Evolutionary conservation across 2,329 filamentous ascomycete genomes (phyloP), one percentile per base, ranked within the genome.

Genomic region (Capronia epimyces): DNA sequence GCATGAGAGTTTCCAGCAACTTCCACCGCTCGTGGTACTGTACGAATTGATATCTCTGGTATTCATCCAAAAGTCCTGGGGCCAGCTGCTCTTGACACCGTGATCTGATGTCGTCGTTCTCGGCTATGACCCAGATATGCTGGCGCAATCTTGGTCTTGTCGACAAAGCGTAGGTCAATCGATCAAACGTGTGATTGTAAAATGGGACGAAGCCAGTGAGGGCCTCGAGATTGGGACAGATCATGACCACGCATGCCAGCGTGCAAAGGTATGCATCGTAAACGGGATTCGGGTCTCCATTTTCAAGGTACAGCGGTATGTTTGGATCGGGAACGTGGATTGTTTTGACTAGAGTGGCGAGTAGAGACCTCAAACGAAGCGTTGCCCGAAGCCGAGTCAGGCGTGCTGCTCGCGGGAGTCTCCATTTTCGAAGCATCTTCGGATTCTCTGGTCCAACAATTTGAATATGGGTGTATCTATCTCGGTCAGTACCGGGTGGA

Each of bases 231-330:
- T 77, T 78, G 6, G 79, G 77, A 58, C 78, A 82, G 2, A 74
- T 72, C 73, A 80, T 79, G 25, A 82, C 75, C 31, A 82, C 67
- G 1, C 78, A 79, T 4, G 77, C 75, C 15, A 81, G 64, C 15
- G 75, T 52, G 50, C 79, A 74, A 37, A 75, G 66, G 46, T 78
- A 75, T 43, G 75, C 73, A 59, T 76, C 69, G 60, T 69, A 70
- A 51, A 71, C 63, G 20, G 62, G 55, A 51, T 67, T 66, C 41
- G 70, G 66, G 50, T 70, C 67, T 39, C 65, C 70, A 16, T 45
- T 31, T 2, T 36, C 9, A 29, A 63, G 61, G 51, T 52, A 59
- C 8, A 70, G 62, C 6, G 68, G 53, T 49, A 69, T 37, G 49
- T 78, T 70, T 44, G 77, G 66, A 39, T 76, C 73, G 1, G 75